These are phyloP conservation scores for Yarrowia hollandica DNA, from an alignment of 805 yeast genomes.

Conservation along the genomic window DNA sequence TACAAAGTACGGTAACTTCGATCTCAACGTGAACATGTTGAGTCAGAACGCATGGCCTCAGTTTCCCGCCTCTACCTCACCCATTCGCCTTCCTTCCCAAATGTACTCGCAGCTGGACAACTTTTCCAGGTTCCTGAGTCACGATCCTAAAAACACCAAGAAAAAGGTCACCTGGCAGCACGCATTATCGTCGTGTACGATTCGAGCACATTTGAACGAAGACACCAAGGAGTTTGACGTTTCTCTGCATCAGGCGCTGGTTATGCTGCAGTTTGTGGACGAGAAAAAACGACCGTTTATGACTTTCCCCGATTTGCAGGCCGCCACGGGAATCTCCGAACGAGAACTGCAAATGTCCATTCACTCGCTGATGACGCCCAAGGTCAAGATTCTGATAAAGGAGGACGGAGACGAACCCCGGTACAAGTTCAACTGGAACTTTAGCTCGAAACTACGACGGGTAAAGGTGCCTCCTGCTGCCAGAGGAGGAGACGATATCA, in stretches of 20 bases:
- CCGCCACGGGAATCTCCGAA: slow-evolving; percentile 2
- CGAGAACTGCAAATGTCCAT: not conserved
- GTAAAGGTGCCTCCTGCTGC: slow-evolving; percentile 37
- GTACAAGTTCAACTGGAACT: slow-evolving; percentile 36
- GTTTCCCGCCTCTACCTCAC: slow-evolving; percentile 35
- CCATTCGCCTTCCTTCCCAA: slow-evolving; percentile 36
- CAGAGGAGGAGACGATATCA: slow-evolving; percentile 28
- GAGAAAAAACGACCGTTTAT: slow-evolving; percentile 32
- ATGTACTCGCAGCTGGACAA: slow-evolving; percentile 34
- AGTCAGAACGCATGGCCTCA: slow-evolving; percentile 41
- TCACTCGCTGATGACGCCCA: slow-evolving; percentile 12
- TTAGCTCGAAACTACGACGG: slow-evolving; percentile 34
- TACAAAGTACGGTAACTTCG: slow-evolving; percentile 5
- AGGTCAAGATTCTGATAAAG: not conserved
- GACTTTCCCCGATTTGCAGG: slow-evolving; percentile 8
- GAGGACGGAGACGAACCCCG: slow-evolving; percentile 30
- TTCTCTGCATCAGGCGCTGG: slow-evolving; percentile 37
- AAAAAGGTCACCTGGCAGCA: slow-evolving; percentile 39
- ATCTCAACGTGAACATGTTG: slow-evolving; percentile 36
- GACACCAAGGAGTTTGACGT: slow-evolving; percentile 40
- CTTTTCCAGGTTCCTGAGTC: slow-evolving; percentile 34
- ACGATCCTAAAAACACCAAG: slow-evolving; percentile 17
- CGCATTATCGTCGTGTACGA: slow-evolving; percentile 38
- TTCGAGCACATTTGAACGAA: slow-evolving; percentile 36
- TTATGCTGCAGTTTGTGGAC: slow-evolving; percentile 36